Evolutionary conservation across 148 eudicot species (phyloP), one percentile per base, ranked within the genome.

Genomic region (Cornus controversa): DNA sequence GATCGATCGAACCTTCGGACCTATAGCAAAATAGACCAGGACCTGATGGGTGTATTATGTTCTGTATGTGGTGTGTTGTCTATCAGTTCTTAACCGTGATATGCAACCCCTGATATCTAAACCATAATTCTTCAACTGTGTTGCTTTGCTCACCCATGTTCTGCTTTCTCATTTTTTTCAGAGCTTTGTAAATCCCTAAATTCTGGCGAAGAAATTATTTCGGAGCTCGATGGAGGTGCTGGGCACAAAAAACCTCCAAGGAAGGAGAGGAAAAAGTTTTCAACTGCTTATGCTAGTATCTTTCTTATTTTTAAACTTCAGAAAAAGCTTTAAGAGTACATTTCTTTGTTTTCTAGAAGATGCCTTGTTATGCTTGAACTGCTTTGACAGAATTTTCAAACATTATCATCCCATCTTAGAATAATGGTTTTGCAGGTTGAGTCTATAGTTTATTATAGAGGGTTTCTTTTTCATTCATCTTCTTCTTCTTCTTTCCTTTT

Each of bases 111-210:
- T 25, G 3, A 36, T 63, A 60, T 20, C 2, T 42, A 11, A 36
- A 63, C 50, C 67, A 36, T 36, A 62, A 74, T 16, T 29, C 5
- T 64, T 15, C 22, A 26, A 26, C 34, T 26, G 58, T 75, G 54
- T 0, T 28, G 23, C 69, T 45, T 75, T 54, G 29, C 66, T 50
- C 66, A 40, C 25, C 16, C 25, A n/a, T 40, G 11, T 66, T 28
- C 42, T 23, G 8, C 36, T 63, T 37, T 28, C 13, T 34, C 16
- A 14, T 31, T 63, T 42, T 63, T 72, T 82, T 69, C 94, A 92
- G 97, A 87, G 84, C 89, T 84, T 29, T 92, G 97, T 80, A 90
- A 82, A 82, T 84, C 86, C 4, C 60, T 90, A 50, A 83, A 73
- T 71, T 72, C 81, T 64, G n/a, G 72, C 20, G 87, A 80, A 73